Evolutionary conservation across 164 flowering plant genomes (phyloP), one percentile per base, ranked within the genome.

Genomic region (Nymphaea thermarum): DNA sequence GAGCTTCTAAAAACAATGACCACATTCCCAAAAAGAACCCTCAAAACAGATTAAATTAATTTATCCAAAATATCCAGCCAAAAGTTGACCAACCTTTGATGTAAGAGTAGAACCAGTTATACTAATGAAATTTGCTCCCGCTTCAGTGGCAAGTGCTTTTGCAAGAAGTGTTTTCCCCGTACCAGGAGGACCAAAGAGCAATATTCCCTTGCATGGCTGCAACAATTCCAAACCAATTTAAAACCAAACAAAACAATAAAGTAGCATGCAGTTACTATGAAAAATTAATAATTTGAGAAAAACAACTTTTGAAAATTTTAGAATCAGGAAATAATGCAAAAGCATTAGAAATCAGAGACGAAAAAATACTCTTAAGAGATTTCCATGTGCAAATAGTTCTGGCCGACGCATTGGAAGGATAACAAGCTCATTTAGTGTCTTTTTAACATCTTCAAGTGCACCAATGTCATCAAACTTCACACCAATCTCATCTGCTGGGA

Each of bases 141-240:
- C 97, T 75, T 95, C 99, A 51, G 99, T 95, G 16, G 99, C 99
- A 77, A 95, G 92, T 65, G 99, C 99, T 74, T 95, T 95, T 43
- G 99, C 99, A 69, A 95, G 87, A 76, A 95, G 99, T 43, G 99
- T 95, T 80, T 95, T 95, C 68, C 99, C 99, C 64, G 98, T 95
- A 75, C 99, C 99, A 44, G 99, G 99, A 65, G 99, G 99, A 42
- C 99, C 99, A 82, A 95, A 95, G 44, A 95, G 94, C 75, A 95
- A 76, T 78, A 95, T 86, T 53, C 99, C 99, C 83, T 92, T 95
- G 89, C 98, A 95, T 65, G 99, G 99, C 99, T 95, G 84, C 12
- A 81, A 73, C 36, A 70, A 25, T 6, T 18, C 63, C 42, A 71
- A 3, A 62, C 7, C 64, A 62, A 17, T 17, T 17, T 62, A 41